Evolutionary conservation across 2,329 filamentous ascomycete species (phyloP).

Genomic region (Microsporum ferrugineum): DNA sequence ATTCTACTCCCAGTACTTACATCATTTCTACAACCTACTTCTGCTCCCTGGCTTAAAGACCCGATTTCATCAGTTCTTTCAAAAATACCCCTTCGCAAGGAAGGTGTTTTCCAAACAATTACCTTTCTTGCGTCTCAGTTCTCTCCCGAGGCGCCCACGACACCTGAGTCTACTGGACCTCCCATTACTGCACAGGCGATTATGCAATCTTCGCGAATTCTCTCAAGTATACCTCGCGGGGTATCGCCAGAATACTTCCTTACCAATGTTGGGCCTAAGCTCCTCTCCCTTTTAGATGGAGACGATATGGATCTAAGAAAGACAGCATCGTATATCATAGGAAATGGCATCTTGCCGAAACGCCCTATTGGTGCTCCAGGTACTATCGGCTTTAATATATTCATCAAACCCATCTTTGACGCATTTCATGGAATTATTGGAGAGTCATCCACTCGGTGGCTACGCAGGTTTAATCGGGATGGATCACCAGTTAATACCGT

Average conservation of each 20-base stretch:
- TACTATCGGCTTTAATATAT: slow-evolving; percentile 32
- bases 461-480: slow-evolving; percentile 18
- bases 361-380: slow-evolving; percentile 29
- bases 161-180: slow-evolving; percentile 24
- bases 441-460: slow-evolving; percentile 19
- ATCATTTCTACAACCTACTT: slow-evolving; percentile 27
- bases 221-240: slow-evolving; percentile 32
- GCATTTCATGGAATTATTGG: slow-evolving; percentile 26
- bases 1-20: slow-evolving; percentile 28
- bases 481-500: slow-evolving; percentile 5
- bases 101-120: slow-evolving; percentile 34
- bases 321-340: slow-evolving; percentile 34
- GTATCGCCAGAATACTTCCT: slow-evolving; percentile 30
- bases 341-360: slow-evolving; percentile 35
- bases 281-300: slow-evolving; percentile 31
- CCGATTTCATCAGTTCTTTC: slow-evolving; percentile 29
- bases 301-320: slow-evolving; percentile 30
- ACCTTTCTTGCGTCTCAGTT: slow-evolving; percentile 34
- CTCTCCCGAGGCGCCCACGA: slow-evolving; percentile 26
- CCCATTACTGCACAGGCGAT: slow-evolving; percentile 35
- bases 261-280: slow-evolving; percentile 28
- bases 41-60: slow-evolving; percentile 30
- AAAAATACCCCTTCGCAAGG: slow-evolving; percentile 28
- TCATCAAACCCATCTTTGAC: slow-evolving; percentile 32
- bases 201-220: slow-evolving; percentile 33